These are phyloP conservation scores for Ramalina intermedia DNA, from an alignment of 495 filamentous ascomycete genomes.

Conservation along the genomic window DNA sequence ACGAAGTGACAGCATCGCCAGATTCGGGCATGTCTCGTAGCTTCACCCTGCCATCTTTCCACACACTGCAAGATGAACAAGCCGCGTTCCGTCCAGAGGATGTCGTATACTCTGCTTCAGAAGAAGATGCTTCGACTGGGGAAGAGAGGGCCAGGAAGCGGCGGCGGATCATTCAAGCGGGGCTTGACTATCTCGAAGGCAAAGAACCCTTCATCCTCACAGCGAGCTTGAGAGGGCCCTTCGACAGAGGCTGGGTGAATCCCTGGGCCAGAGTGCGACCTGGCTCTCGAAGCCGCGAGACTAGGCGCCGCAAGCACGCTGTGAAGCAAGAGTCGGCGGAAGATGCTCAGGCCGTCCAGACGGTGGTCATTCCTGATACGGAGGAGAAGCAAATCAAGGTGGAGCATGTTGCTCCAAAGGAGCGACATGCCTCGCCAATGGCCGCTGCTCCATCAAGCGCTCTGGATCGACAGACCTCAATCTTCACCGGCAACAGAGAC, in stretches of 20 bases:
- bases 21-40: too few species aligned
- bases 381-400: too few species aligned
- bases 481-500: too few species aligned
- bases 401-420: too few species aligned
- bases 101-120: conserved; percentile 31
- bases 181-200: conserved; percentile 43
- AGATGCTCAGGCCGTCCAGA: not conserved
- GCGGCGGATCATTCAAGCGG: conserved; percentile 42
- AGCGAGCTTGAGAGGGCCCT: conserved; percentile 47
- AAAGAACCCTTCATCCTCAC: conserved; percentile 44
- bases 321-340: not conserved
- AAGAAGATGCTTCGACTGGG: conserved; percentile 39
- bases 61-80: conserved; percentile 6
- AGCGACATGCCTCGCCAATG: too few species aligned
- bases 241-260: conserved; percentile 48
- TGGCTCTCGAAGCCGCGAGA: conserved; percentile 14
- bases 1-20: too few species aligned
- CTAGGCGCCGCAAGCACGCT: not conserved
- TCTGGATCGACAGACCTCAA: too few species aligned
- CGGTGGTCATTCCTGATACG: not conserved
- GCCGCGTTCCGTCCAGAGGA: conserved; percentile 6
- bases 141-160: conserved; percentile 33
- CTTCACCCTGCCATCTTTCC: too few species aligned
- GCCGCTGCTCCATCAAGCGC: too few species aligned
- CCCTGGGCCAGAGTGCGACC: conserved; percentile 33